Base-by-base conservation (phyloP, 768 basidiomycete genomes). In the Sporobolomyces phaffii region DNA sequence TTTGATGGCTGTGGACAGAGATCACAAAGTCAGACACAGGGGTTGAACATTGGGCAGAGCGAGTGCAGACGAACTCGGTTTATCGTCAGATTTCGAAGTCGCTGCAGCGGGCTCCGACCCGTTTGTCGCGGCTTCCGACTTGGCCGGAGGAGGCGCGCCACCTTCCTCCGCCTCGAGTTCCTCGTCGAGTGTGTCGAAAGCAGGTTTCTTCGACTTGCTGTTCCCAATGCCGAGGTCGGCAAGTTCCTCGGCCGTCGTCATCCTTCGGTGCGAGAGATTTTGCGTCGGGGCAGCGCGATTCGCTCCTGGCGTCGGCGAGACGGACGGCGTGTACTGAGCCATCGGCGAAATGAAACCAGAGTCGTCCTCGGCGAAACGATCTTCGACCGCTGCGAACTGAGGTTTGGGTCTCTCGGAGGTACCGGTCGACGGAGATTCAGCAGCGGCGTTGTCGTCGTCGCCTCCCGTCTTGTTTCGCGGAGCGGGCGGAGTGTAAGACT, bases 211-310 rank as follows among this genome's bases (percentile, higher is more conserved):
- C 24, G 69, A 76, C 51, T 82, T 81, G n/a, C 70, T 68, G 75
- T 98, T 99, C 3, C 92, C 91, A 68, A 98, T 82, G 1, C 96
- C 96, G 56, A 99, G 82, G 75, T 96, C 91, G 48, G 94, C 91
- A 1, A 86, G 86, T 17, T 87, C 87, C 1, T 88, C 58, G 7
- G 45, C 58, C 1, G 71, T 72, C 14, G 68, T 69, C 67, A 64
- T 72, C 3, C 67, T 59, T 2, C 58, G 54, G 59, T 69, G 67
- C 29, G 60, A 52, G 48, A 49, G 56, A 36, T 50, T 31, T 52
- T 60, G 65, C 14, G 47, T 29, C 7, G 51, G 48, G 3, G n/a
- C 13, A 22, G 28, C 26, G 2, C 49, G 54, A 20, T 40, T 34
- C 45, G 73, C 40, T 52, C 62, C 38, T 73, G 73, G 15, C 53